Evolutionary conservation across 2,329 filamentous ascomycete species (phyloP).

Genomic region (Alternaria ventricosa): DNA sequence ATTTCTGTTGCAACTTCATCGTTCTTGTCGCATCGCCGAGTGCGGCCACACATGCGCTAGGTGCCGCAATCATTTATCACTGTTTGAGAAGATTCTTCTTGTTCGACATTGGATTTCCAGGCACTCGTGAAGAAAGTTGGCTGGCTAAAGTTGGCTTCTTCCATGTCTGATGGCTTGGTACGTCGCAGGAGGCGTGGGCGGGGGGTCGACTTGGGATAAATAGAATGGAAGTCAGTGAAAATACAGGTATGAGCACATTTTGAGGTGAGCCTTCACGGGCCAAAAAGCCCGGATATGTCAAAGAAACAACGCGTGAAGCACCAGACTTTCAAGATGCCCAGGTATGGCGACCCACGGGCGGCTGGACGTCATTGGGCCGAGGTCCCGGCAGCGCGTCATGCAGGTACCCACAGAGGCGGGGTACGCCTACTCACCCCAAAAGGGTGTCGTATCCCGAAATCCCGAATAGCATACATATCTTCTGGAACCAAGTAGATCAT

Average conservation of each 20-base stretch:
- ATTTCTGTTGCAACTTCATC: not conserved
- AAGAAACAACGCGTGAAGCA: not conserved
- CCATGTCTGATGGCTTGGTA: not conserved
- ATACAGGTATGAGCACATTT: not conserved
- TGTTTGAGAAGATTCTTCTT: not conserved
- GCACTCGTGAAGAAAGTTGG: not conserved
- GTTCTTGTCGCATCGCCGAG: not conserved
- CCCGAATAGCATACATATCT: not conserved
- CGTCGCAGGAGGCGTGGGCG: not conserved
- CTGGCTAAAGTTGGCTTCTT: not conserved
- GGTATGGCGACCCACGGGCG: not conserved
- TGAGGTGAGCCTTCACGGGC: not conserved
- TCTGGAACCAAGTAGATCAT: not conserved
- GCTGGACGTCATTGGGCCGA: not conserved
- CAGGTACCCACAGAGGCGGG: conserved; percentile 6
- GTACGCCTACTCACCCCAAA: not conserved
- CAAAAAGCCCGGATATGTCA: not conserved
- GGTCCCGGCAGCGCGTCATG: conserved; percentile 1
- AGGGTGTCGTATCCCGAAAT: not conserved
- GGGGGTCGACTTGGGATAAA: not conserved
- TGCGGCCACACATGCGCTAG: not conserved
- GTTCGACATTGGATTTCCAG: not conserved
- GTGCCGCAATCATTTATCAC: not conserved
- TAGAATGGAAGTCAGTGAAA: not conserved
- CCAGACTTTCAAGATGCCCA: not conserved